Evolutionary conservation across 2,329 filamentous ascomycete species (phyloP).

Genomic region (Thielaviopsis punctulata): DNA sequence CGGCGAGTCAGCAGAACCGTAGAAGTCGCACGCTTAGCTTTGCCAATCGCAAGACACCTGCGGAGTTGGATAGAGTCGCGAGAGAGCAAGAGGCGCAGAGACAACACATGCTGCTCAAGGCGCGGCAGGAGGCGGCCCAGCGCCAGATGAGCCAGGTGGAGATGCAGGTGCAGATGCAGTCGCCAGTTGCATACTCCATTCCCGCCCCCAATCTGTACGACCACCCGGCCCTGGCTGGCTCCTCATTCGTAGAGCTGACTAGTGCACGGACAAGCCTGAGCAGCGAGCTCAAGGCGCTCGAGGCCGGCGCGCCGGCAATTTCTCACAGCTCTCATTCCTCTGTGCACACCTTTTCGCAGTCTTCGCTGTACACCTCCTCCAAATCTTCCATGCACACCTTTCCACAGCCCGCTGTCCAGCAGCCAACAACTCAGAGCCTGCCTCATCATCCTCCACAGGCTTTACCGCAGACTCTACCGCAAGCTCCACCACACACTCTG

Average conservation of each 20-base stretch:
- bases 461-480: no score
- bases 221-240: background rate
- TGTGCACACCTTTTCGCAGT: no score
- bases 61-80: background rate
- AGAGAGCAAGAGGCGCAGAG: background rate
- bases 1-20: background rate
- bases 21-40: background rate
- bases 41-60: background rate
- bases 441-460: no score
- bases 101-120: background rate
- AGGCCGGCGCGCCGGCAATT: background rate
- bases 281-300: constrained; percentile 5
- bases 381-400: background rate
- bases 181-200: no score
- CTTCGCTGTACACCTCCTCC: no score
- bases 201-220: background rate
- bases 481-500: no score
- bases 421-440: background rate
- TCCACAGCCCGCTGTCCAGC: no score
- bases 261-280: background rate
- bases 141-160: background rate
- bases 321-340: background rate
- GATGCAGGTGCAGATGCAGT: background rate
- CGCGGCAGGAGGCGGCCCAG: background rate
- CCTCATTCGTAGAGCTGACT: background rate